Evolutionary conservation across 169 alveolate species (phyloP).

Genomic region (Plasmodium coatneyi): DNA sequence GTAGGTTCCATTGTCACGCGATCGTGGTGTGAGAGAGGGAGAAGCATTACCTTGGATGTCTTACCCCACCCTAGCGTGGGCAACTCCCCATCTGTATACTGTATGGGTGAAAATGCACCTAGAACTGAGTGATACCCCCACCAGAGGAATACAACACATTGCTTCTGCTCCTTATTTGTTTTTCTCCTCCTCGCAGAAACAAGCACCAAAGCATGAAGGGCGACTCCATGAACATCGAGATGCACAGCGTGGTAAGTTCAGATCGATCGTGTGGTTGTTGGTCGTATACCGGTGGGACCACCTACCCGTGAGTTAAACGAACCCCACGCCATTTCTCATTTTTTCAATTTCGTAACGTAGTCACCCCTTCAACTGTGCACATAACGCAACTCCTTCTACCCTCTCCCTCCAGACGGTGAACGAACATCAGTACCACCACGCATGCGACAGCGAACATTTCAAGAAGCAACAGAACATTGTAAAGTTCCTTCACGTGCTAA

Average conservation of each 20-base stretch:
- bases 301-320: neutral
- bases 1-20: neutral
- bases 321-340: neutral
- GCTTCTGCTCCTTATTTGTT: neutral
- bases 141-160: neutral
- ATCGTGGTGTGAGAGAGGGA: neutral
- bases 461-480: neutral
- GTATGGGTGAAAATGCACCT: neutral
- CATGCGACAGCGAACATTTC: slow-evolving; percentile 18
- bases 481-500: slow-evolving; percentile 28
- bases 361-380: neutral
- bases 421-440: slow-evolving; percentile 24
- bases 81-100: neutral
- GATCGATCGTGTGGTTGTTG: neutral
- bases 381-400: neutral
- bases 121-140: neutral
- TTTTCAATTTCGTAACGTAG: neutral
- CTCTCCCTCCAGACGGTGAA: neutral
- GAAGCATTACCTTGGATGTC: neutral
- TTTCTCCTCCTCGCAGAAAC: neutral
- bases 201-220: neutral
- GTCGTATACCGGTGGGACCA: neutral
- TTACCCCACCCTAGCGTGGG: neutral
- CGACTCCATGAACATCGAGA: slow-evolving; percentile 11
- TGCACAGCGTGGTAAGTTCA: slow-evolving; percentile 20